Evolutionary conservation across 2,329 filamentous ascomycete species (phyloP), one percentile per base, ranked within the genome.

Genomic region (Talaromyces sp.): DNA sequence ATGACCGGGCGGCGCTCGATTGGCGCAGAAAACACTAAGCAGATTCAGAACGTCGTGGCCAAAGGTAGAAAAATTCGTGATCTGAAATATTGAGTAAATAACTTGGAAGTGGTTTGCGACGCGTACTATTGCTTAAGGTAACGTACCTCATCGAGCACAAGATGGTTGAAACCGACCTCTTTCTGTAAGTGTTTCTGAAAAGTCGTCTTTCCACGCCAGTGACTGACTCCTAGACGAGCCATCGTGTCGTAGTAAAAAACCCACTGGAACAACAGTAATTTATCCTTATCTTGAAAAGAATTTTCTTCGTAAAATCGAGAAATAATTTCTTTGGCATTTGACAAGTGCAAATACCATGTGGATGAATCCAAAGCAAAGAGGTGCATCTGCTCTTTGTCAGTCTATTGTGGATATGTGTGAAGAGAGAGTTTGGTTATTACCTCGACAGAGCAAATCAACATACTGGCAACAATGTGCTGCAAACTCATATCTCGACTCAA

Each of bases 381-480:
- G 24, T 61, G 59, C 59, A 61, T 61, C 59, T 61, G 37, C 24
- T 49, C 47, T 33, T 45, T n/a, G n/a, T 60, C 14, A 47, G 13
- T 19, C 13, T 39, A 5, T 16, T 14, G 13, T 7, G 1, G 22
- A n/a, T 14, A 50, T 24, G 6, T 24, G 3, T 14, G 24, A 50
- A 50, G 22, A 33, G 19, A 16, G 22, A 35, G n/a, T 11, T 24
- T 13, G 9, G n/a, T 43, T n/a, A 3, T 3, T 62, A 62, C 60
- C 60, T 62, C 60, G 3, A 62, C 33, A 24, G 47, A 54, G 14
- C 60, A 62, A 47, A 62, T 54, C 13, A 62, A 50, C 41, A 62
- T 56, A 31, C 60, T 52, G 11, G 61, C 39, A 63, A 63, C 37
- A 19, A 63, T 47, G 31, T 63, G 61, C 22, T 63, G 61, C 37